Conservation (phyloP, 2,329 filamentous ascomycete species). For the Phymatotrichopsis omnivora region DNA sequence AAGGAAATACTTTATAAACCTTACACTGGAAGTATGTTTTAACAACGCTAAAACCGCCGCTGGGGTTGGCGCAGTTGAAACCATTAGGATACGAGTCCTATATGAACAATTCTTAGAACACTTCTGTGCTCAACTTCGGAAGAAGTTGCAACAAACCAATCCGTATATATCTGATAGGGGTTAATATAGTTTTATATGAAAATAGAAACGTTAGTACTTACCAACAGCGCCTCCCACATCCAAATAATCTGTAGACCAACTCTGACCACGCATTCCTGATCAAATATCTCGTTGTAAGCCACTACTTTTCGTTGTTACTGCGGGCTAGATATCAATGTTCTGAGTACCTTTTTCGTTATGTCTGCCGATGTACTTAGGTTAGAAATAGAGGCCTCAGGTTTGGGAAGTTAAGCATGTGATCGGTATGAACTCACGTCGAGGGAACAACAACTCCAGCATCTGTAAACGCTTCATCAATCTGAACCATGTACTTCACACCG, state of each 20-base stretch:
- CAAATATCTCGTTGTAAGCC: too few species aligned
- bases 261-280: conserved; percentile 27
- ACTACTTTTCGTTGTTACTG: too few species aligned
- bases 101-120: not conserved
- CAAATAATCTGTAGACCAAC: conserved; percentile 22
- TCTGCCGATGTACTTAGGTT: conserved; percentile 31
- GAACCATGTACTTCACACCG: conserved; percentile 22
- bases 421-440: conserved; percentile 14
- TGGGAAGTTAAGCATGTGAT: not conserved
- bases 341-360: conserved; percentile 46
- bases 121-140: too few species aligned
- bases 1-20: not conserved
- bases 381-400: too few species aligned
- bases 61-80: conserved; percentile 42
- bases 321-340: too few species aligned
- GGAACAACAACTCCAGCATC: conserved; percentile 43
- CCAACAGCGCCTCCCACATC: conserved; percentile 19
- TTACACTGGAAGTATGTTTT: conserved; percentile 45
- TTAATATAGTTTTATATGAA: not conserved
- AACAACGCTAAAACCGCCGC: conserved; percentile 42
- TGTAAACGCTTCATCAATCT: conserved; percentile 36
- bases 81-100: conserved; percentile 31
- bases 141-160: conserved; percentile 33
- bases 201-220: not conserved
- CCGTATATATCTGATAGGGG: conserved; percentile 31